phyloP scores from a whole-genome alignment of 1,284 basidiomycete genomes.

The Leccinum subrobustum region DNA sequence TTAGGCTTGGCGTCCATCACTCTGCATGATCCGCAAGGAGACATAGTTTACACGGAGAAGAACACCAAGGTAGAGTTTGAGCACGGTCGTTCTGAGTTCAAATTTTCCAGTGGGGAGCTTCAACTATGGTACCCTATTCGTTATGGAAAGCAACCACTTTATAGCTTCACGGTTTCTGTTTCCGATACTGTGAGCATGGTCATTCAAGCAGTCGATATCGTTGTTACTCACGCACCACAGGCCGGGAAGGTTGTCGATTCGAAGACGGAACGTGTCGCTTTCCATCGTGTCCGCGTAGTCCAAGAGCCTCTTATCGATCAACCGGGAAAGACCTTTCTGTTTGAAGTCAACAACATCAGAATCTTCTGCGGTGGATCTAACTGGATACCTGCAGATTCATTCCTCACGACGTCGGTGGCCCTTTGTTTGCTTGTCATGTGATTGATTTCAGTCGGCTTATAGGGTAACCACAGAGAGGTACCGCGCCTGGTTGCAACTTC shows the following conservation, averaged over 20 bases:
- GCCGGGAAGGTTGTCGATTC: constrained; percentile 49
- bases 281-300: constrained; percentile 72
- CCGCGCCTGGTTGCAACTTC: constrained; percentile 67
- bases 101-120: constrained; percentile 52
- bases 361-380: constrained; percentile 92
- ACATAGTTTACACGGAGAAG: constrained; percentile 37
- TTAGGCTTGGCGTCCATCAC: constrained; percentile 43
- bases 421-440: constrained; percentile 1
- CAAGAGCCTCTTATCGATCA: constrained; percentile 75
- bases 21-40: constrained; percentile 49
- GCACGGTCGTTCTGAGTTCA: constrained; percentile 44
- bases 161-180: constrained; percentile 57
- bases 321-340: constrained; percentile 79
- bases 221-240: constrained; percentile 33
- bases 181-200: constrained; percentile 44
- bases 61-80: constrained; percentile 41
- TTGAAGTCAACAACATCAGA: constrained; percentile 84
- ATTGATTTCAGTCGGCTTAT: neutral
- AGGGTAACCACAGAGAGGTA: constrained; percentile 61
- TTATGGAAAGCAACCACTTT: constrained; percentile 79
- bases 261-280: constrained; percentile 61
- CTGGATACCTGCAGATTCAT: constrained; percentile 91
- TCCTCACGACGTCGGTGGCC: constrained; percentile 68
- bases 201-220: neutral
- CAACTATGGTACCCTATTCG: constrained; percentile 85